phyloP scores from a whole-genome alignment of 148 eudicot genomes.

The Silene uniflora region DNA sequence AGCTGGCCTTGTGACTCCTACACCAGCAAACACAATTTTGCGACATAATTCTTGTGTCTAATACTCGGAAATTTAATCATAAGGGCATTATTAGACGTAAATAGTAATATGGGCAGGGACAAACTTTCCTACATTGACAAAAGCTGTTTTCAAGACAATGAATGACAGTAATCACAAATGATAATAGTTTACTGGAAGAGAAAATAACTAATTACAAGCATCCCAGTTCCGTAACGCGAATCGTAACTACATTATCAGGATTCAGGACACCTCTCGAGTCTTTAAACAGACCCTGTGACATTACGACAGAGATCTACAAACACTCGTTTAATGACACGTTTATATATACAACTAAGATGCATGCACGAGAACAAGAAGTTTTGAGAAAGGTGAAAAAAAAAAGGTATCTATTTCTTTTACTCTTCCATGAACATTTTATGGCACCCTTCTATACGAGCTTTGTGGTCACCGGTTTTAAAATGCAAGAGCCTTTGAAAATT shows the following conservation, averaged over 20 bases:
- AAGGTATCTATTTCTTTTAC: slow-evolving; percentile 15
- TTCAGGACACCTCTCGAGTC: slow-evolving; percentile 19
- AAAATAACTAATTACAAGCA: slow-evolving; percentile 30
- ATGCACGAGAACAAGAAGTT: slow-evolving; percentile 19
- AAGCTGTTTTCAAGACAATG: slow-evolving; percentile 3
- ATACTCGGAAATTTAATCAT: too few relatives aligned
- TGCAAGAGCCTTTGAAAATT: slow-evolving; percentile 20
- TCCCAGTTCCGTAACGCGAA: slow-evolving; percentile 18
- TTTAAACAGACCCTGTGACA: slow-evolving; percentile 15
- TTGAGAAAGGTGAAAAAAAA: slow-evolving; percentile 4
- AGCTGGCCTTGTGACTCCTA: too few relatives aligned
- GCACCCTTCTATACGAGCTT: slow-evolving; percentile 8
- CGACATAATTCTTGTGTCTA: too few relatives aligned
- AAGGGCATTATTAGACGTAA: not conserved
- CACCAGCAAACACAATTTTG: too few relatives aligned
- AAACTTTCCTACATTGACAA: not conserved
- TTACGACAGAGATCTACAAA: slow-evolving; percentile 22
- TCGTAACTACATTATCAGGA: slow-evolving; percentile 21
- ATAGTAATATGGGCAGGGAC: not conserved
- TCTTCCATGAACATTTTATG: slow-evolving; percentile 16
- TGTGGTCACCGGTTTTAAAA: slow-evolving; percentile 8
- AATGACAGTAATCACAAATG: slow-evolving; percentile 21
- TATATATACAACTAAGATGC: slow-evolving; percentile 25
- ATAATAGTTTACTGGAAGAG: not conserved
- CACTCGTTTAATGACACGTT: slow-evolving; percentile 25